Base-by-base conservation (phyloP, 1,139 yeast species). In the Kodamaea fungicola region DNA sequence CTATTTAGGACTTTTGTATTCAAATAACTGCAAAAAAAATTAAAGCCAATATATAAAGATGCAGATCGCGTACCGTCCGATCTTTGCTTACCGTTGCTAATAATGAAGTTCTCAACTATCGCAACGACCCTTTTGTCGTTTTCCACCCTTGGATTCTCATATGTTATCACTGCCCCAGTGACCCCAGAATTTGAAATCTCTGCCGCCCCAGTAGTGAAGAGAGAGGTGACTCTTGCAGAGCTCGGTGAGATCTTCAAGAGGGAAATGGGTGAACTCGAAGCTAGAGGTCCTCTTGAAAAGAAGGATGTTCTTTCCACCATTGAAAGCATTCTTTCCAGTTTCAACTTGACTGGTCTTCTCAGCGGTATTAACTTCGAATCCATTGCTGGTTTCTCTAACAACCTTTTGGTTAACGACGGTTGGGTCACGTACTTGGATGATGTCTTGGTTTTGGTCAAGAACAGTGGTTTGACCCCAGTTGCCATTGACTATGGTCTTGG, bases 351-450 rank as follows among this genome's bases (percentile, higher is more conserved):
- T 5, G 49, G 51, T 12, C 28, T 54, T 22, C 28, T 59, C 23
- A 46, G 49, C 7, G 40, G 40, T 23, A 51, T 61, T 28, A 50
- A 60, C 41, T 54, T 49, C 35, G 67, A 63, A 41, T 46, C 51
- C 24, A 55, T 61, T 44, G 67, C 70, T 9, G 70, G 69, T 2
- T 52, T 52, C 50, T 54, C 57, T 24, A 54, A 64, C 41, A 47
- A 51, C 22, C 43, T 64, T 28, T 56, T 64, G 42, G 49, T 48
- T 19, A 50, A 47, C 24, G 48, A 52, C 22, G 50, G 60, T 37
- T 43, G 54, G 39, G 50, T 54, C 33, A 39, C 57, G 34, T 51
- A 52, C 35, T 52, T 64, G 40, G 67, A 61, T 32, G 51, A 55
- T 21, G 38, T 55, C 16, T 55, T 63, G 37, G 46, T 47, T 12